Base-by-base conservation (phyloP, 805 yeast genomes). In the Maudiozyma saulgeensis region DNA sequence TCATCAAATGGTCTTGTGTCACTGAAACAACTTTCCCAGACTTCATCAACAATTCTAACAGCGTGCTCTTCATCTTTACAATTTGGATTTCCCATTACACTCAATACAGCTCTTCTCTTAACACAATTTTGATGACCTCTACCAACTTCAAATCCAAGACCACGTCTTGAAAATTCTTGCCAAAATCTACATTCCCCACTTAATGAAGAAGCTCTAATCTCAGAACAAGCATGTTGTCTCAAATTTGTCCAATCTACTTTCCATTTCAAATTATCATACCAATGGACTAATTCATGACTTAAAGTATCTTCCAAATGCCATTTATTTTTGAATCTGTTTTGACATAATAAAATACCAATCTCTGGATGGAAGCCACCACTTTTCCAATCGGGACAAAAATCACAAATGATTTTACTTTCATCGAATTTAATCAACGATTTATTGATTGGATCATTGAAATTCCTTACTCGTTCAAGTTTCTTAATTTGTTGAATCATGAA, bases 1-100 rank as follows among this genome's bases (percentile, higher is more conserved):
- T 87, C 82, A 59, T 93, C 98, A 67, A 88, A 93, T 1, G 99
- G 99, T 60, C 99, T 74, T 1, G 98, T 91, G 62, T 93, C 99
- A 59, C 82, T 83, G 64, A 89, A 93, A 64, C 99, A 93, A 44
- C 91, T 82, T 53, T 82, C 84, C 84, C 95, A 93, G 6, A 93
- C 98, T 56, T 85, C 84, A 53, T 85, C 80, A 3, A 93, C 96
- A 5, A 80, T 84, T 52, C 75, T 74, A 50, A 78, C 81, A 0
- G 99, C 99, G 53, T 84, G 84, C 43, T 80, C 82, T 50, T 75
- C 73, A 56, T 75, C 76, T 53, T 78, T 74, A 64, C 99, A 93
- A 45, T 74, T 76, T 2, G 98, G 98, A 65, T 93, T 91, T 0
- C 86, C 93, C 60, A 75, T 68, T 9, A 93, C 96, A 50, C 95